Evolutionary conservation across 2,329 filamentous ascomycete species (phyloP).

Genomic region (Scytalidium lignicola): DNA sequence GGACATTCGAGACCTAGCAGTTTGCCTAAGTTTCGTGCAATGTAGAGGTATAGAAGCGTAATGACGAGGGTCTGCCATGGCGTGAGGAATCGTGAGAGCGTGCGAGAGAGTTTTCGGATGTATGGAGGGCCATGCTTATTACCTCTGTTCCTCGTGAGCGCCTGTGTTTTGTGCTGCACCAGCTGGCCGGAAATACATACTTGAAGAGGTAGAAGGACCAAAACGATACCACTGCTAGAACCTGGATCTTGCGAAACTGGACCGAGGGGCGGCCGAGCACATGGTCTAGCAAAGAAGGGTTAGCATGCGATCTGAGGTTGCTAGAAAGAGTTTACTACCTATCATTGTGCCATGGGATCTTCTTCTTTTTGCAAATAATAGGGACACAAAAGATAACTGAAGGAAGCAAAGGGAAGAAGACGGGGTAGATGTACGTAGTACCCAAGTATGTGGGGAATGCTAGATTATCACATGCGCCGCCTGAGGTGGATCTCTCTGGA

Average conservation of each 20-base stretch:
- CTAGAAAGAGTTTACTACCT: not conserved
- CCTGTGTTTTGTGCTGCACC: slow-evolving; percentile 2
- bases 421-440: not conserved
- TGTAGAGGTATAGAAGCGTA: slow-evolving; percentile 86
- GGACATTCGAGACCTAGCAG: slow-evolving; percentile 86
- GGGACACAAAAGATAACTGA: not conserved
- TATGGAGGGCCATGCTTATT: slow-evolving; percentile 83
- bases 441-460: not conserved
- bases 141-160: slow-evolving; percentile 50
- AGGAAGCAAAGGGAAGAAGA: not conserved
- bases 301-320: not conserved
- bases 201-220: slow-evolving; percentile 82
- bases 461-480: not conserved
- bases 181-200: slow-evolving; percentile 38
- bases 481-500: not conserved
- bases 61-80: slow-evolving; percentile 85
- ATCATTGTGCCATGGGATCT: not conserved
- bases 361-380: not conserved
- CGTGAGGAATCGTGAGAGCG: slow-evolving; percentile 67
- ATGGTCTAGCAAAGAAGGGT: slow-evolving; percentile 59
- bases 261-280: slow-evolving; percentile 85
- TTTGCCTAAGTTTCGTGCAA: slow-evolving; percentile 88
- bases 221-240: slow-evolving; percentile 84
- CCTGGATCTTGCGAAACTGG: slow-evolving; percentile 87
- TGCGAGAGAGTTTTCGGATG: slow-evolving; percentile 63